A percentile compares a stretch with the other conserved stretches of the same genome.
Conservation (phyloP, 805 yeast genomes). For the Teunomyces pallodes region DNA sequence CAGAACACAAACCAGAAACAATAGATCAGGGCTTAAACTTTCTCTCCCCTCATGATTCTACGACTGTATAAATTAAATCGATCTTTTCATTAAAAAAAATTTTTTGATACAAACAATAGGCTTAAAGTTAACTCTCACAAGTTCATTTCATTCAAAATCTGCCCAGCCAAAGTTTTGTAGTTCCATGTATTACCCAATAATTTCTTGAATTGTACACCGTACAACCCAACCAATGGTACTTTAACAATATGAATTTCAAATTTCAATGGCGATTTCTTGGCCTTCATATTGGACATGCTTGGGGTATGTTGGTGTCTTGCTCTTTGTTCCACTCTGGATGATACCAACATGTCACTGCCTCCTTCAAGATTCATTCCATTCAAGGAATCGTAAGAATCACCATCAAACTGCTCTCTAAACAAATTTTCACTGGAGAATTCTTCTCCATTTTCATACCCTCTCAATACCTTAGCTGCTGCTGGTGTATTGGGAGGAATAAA, state of each 20-base stretch:
- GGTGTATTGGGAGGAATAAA: constrained; percentile 56
- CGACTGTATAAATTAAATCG: constrained; percentile 3
- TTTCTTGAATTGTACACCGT: constrained; percentile 94
- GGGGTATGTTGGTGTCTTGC: constrained; percentile 34
- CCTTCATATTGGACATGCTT: constrained; percentile 16
- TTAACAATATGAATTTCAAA: constrained; percentile 91
- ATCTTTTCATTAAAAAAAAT: neutral
- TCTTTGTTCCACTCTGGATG: constrained; percentile 56
- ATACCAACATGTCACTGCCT: constrained; percentile 59
- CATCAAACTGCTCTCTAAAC: constrained; percentile 34
- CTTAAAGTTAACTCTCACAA: constrained; percentile 31
- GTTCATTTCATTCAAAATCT: constrained; percentile 70
- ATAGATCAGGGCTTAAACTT: no score
- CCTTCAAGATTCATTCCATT: constrained; percentile 48
- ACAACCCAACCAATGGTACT: constrained; percentile 84
- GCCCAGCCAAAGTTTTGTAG: constrained; percentile 87
- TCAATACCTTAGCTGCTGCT: constrained; percentile 41
- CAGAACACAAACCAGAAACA: no score
- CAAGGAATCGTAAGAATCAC: constrained; percentile 60
- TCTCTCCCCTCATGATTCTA: neutral
- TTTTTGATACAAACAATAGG: neutral
- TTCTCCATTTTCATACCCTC: constrained; percentile 25
- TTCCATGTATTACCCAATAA: constrained; percentile 93
- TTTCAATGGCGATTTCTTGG: constrained; percentile 56
- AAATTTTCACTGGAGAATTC: constrained; percentile 31